Percentiles rank a stretch among this genome's conserved stretches.
These are phyloP conservation scores for Pythium grandisporangium DNA, from an alignment of 352 stramenopile species.

Conservation along the genomic window DNA sequence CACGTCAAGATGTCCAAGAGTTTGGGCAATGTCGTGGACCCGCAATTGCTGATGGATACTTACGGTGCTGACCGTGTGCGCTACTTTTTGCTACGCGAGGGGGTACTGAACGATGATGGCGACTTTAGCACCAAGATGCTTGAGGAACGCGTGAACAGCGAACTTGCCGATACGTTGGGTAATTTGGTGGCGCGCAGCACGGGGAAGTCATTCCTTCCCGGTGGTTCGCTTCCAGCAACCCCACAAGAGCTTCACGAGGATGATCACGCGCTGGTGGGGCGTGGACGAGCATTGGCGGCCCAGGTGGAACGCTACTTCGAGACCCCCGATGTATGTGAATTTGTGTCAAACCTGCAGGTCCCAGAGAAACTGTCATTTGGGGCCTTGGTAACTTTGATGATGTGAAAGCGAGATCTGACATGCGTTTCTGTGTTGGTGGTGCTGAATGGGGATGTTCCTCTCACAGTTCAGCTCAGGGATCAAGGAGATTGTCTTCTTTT, in stretches of 20 bases:
- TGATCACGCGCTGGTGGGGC: slow-evolving; percentile 44
- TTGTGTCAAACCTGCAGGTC: no score
- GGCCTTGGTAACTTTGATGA: neutral
- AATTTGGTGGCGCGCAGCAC: slow-evolving; percentile 81
- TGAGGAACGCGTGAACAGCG: slow-evolving; percentile 94
- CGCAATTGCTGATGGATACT: slow-evolving; percentile 84
- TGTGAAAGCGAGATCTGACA: neutral
- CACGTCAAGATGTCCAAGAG: slow-evolving; percentile 99
- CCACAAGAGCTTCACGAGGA: slow-evolving; percentile 26
- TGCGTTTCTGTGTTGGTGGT: slow-evolving; percentile 5
- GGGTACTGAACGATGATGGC: slow-evolving; percentile 93
- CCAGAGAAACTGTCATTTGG: no score
- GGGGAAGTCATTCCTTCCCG: slow-evolving; percentile 48
- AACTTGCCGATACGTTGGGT: slow-evolving; percentile 88
- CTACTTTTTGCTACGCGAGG: slow-evolving; percentile 89
- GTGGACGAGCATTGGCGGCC: slow-evolving; percentile 31
- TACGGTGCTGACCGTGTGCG: slow-evolving; percentile 93
- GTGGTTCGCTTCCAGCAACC: slow-evolving; percentile 31
- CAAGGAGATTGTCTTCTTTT: slow-evolving; percentile 70
- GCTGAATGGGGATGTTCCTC: no score
- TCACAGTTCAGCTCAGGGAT: slow-evolving; percentile 58
- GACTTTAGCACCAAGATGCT: slow-evolving; percentile 84
- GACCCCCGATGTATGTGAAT: slow-evolving; percentile 58
- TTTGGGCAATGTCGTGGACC: slow-evolving; percentile 97
- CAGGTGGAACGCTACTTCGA: slow-evolving; percentile 52